Percentiles rank a stretch among this genome's conserved stretches.
Conservation (phyloP, 371 early-diverging fungal genomes). For the Mucor irregularis region DNA sequence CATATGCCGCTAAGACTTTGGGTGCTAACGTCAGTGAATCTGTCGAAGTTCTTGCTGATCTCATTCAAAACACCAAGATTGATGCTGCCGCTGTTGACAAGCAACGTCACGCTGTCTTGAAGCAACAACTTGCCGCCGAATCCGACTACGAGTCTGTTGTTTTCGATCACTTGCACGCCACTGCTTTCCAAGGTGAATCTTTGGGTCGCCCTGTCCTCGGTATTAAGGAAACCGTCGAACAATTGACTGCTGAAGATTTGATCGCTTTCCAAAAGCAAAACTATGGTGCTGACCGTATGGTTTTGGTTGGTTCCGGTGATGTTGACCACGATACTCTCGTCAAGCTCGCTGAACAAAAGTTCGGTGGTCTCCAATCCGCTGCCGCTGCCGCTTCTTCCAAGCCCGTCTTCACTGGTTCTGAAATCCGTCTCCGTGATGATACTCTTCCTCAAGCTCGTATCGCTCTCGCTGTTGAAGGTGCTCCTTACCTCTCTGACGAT, state of each 20-base stretch:
- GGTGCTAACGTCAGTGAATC: slow-evolving; percentile 75
- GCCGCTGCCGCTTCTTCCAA: slow-evolving; percentile 41
- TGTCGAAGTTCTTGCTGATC: slow-evolving; percentile 88
- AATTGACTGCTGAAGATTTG: slow-evolving; percentile 79
- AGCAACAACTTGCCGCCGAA: slow-evolving; percentile 90
- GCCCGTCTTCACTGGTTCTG: slow-evolving; percentile 84
- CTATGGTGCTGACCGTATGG: slow-evolving; percentile 93
- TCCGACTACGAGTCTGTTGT: slow-evolving; percentile 89
- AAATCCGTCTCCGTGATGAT: slow-evolving; percentile 90
- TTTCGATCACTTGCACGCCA: slow-evolving; percentile 89
- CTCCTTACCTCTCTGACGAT: slow-evolving; percentile 85
- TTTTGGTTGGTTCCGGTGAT: slow-evolving; percentile 90
- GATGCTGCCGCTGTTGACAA: slow-evolving; percentile 85
- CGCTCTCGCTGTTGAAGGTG: slow-evolving; percentile 94
- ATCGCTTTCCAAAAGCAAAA: slow-evolving; percentile 78
- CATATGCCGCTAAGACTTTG: slow-evolving; percentile 90
- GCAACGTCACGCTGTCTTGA: slow-evolving; percentile 87
- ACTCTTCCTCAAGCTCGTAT: slow-evolving; percentile 91
- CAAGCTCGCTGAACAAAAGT: slow-evolving; percentile 87
- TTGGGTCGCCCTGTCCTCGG: slow-evolving; percentile 92
- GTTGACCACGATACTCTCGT: slow-evolving; percentile 91
- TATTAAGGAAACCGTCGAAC: slow-evolving; percentile 81
- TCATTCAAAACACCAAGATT: slow-evolving; percentile 85
- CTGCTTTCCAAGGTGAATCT: slow-evolving; percentile 87
- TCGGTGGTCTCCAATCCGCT: slow-evolving; percentile 58